Percentiles rank a stretch among this genome's conserved stretches.
These are phyloP conservation scores for Crassisporium funariophilum DNA, from an alignment of 768 basidiomycete genomes.

Conservation along the genomic window DNA sequence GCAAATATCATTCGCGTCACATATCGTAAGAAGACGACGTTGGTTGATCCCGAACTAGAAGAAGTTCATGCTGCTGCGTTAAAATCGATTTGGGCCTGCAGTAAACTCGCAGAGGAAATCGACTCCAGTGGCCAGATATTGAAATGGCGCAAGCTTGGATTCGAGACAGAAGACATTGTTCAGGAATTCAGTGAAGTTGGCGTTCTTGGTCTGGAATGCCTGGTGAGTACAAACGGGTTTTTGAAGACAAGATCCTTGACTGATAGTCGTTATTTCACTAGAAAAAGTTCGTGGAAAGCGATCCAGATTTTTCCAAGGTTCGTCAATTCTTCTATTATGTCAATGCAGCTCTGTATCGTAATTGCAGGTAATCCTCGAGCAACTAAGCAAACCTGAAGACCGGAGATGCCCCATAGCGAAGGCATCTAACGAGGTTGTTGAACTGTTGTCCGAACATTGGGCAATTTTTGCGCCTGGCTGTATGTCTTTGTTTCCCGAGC, in stretches of 20 bases:
- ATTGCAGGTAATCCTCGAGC: slow-evolving; percentile 74
- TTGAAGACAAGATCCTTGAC: not conserved
- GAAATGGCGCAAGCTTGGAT: slow-evolving; percentile 82
- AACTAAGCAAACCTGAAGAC: slow-evolving; percentile 70
- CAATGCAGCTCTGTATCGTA: slow-evolving; percentile 7
- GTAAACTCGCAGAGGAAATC: slow-evolving; percentile 54
- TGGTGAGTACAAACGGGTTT: slow-evolving; percentile 47
- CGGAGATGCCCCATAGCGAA: slow-evolving; percentile 82
- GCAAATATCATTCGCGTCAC: slow-evolving; percentile 79
- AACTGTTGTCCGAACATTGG: slow-evolving; percentile 84
- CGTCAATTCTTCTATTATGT: slow-evolving; percentile 9
- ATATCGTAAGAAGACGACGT: slow-evolving; percentile 78
- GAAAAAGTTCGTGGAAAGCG: slow-evolving; percentile 69
- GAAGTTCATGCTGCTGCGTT: slow-evolving; percentile 58
- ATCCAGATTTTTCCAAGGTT: slow-evolving; percentile 80
- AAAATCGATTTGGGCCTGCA: slow-evolving; percentile 67
- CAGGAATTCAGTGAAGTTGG: slow-evolving; percentile 81
- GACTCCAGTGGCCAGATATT: slow-evolving; percentile 50
- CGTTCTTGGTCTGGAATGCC: slow-evolving; percentile 77
- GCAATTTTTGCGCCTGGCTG: slow-evolving; percentile 84
- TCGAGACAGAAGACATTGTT: slow-evolving; percentile 71
- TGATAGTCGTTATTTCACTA: slow-evolving; percentile 25
- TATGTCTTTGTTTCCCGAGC: slow-evolving; percentile 37
- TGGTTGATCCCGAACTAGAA: slow-evolving; percentile 70
- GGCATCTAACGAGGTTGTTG: slow-evolving; percentile 85